Base-by-base conservation (phyloP, 2,329 filamentous ascomycete species). In the Penicillium sp. region DNA sequence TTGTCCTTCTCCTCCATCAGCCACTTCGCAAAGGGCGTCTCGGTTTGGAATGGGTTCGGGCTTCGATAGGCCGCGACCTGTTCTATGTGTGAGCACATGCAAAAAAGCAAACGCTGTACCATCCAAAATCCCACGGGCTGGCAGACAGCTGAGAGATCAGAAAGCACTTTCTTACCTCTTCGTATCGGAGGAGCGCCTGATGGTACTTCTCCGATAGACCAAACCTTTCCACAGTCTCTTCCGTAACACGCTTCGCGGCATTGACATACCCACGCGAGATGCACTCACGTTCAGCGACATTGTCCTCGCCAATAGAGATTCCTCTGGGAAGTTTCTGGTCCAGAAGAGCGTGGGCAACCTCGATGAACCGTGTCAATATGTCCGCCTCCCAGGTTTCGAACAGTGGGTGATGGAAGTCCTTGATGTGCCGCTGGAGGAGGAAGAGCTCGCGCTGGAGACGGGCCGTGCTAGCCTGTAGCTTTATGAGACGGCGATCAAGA, bases 321-420 rank as follows among this genome's bases (percentile, higher is more conserved):
- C 68, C 68, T 10, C 61, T 64, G 1, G 68, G 68, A 28, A 75
- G 38, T 49, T 67, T 73, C 56, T 64, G 64, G 15, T 63, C 51
- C 45, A 73, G 69, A 10, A 56, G 62, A 38, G 67, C 60, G 60
- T 74, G 68, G 15, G 72, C 66, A 24, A 73, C 68, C 50, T 76
- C 75, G 53, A 77, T 70, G n/a, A 77, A 68, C 24, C 73, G 71
- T 1, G 75, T 77, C 15, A 77, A 68, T n/a, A 69, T 69, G 55
- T 77, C 72, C 15, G 75, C 75, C 56, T 77, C 71, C 74, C 75
- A 77, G 38, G 67, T 75, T n/a, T 66, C 64, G 35, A 76, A 66
- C 33, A 70, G 61, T 2, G 75, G 72, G 42, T 68, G 65, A 22
- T 70, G 60, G 47, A 71, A 70, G 4, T 70, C 60, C 17, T 64